Base-by-base conservation (phyloP, 768 basidiomycete genomes). In the Neoboletus subvelutipes region DNA sequence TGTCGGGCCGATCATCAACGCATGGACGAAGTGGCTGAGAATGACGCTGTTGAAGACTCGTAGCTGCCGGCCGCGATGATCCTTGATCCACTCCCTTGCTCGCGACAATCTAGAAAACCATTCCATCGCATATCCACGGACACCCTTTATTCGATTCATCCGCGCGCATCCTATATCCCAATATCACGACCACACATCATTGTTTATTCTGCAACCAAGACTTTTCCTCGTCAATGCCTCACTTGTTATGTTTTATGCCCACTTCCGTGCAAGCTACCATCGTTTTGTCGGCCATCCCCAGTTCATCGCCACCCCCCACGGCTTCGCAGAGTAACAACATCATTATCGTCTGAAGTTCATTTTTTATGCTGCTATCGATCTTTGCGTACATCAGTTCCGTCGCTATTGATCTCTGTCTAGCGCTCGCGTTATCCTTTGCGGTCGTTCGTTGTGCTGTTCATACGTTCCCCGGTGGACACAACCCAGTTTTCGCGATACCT, bases 121-220 rank as follows among this genome's bases (percentile, higher is more conserved):
- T 61, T 58, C 59, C 50, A 58, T 51, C 56, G 59, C 67, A 69
- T 67, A 56, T 60, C 55, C 63, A 60, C 28, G 67, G 68, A 70
- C 60, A 70, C 60, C 59, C 65, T 57, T 69, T 57, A 64, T 41
- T 57, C 51, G 17, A 62, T 40, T 26, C 59, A 63, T 51, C 53
- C 53, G 51, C 55, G 57, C 63, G 34, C 65, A 68, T 60, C 50
- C 68, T 59, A 67, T 55, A 64, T 50, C 52, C 51, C 24, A 60
- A 51, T 45, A 67, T 62, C 55, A 66, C 49, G 49, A 58, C 34
- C 51, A 61, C 57, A 48, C 66, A 69, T 60, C 34, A 62, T 54
- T 68, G 36, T 68, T 69, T 68, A 68, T 70, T 67, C 39, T 63
- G 61, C 67, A 70, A 69, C 60, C 43, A 67, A 59, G 12, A 56